Evolutionary conservation across 192 early-diverging fungal genomes (phyloP), one percentile per base, ranked within the genome.

Genomic region (Coemansia sp.): DNA sequence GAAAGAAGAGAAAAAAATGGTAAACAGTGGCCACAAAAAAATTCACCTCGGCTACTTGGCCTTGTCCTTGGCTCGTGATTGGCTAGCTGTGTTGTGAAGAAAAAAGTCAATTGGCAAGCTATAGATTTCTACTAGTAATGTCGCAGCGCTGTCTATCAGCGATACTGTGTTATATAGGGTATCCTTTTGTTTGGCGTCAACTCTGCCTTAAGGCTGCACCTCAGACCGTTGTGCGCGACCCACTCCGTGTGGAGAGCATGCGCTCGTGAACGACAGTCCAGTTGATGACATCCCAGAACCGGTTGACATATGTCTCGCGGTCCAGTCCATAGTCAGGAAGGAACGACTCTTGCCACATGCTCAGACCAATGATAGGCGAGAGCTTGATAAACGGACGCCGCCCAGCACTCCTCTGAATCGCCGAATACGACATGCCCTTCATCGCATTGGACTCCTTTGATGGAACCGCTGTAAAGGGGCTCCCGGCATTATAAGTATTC

Each of bases 261-360:
- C 83, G 83, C 68, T 81, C 65, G 24, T 66, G 69, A 43, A 85
- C 80, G 29, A 61, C 67, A 7, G 65, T 55, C 84, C 84, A 85
- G 75, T 85, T 71, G 39, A 85, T 62, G 16, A 62, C 65, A 18
- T 85, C 67, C 79, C 80, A 85, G 67, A 82, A 85, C 62, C 70
- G 70, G 16, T 59, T 40, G 49, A 85, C 68, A 34, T 85, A 85
- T 8, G 69, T 39, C 11, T 63, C 64, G 41, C 74, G 67, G 20
- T 85, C 74, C 53, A 82, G 52, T 1, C 47, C 73, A 32, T 85
- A 85, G 68, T 85, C 76, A 9, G 69, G 76, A 52, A 85, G 22
- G 43, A 60, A 85, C 6, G 84, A 73, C 56, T 85, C 76, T 59
- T 85, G 76, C 84, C 84, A 85, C 80, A 85, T 82, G 71, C 72